These are phyloP conservation scores for Chaetothyriales sp. DNA, from an alignment of 2,329 filamentous ascomycete genomes.

Conservation along the genomic window DNA sequence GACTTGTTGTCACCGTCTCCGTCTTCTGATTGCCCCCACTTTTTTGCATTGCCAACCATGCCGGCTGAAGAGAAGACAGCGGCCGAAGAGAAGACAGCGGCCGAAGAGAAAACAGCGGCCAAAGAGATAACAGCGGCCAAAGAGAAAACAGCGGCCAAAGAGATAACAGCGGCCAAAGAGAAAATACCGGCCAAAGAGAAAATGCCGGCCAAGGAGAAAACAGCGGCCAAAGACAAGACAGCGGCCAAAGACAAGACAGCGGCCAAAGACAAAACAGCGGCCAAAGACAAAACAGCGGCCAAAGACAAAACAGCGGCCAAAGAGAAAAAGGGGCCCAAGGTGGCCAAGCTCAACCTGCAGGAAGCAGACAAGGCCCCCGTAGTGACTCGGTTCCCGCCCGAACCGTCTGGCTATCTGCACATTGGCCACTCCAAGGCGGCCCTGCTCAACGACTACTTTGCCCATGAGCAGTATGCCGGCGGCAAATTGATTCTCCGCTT, in stretches of 20 bases:
- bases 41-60: background rate
- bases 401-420: conserved; percentile 26
- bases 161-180: no score
- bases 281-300: no score
- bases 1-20: no score
- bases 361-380: conserved; percentile 20
- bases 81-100: no score
- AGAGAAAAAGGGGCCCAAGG: conserved; percentile 17
- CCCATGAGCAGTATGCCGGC: conserved; percentile 35
- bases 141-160: conserved; percentile 17
- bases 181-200: conserved; percentile 16
- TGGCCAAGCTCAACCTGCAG: conserved; percentile 21
- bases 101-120: conserved; percentile 16
- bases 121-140: no score
- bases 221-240: no score
- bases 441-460: conserved; percentile 23
- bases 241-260: no score
- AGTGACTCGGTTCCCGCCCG: conserved; percentile 25
- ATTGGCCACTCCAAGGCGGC: conserved; percentile 24
- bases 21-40: no score
- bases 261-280: no score
- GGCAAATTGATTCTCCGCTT: conserved; percentile 73
- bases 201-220: conserved; percentile 17
- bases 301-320: no score
- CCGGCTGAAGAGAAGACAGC: conserved; percentile 16